A percentile compares a stretch with the other conserved stretches of the same genome.
These are phyloP conservation scores for Triticum urartu DNA, from an alignment of 176 grass and related monocot species.

Conservation along the genomic window DNA sequence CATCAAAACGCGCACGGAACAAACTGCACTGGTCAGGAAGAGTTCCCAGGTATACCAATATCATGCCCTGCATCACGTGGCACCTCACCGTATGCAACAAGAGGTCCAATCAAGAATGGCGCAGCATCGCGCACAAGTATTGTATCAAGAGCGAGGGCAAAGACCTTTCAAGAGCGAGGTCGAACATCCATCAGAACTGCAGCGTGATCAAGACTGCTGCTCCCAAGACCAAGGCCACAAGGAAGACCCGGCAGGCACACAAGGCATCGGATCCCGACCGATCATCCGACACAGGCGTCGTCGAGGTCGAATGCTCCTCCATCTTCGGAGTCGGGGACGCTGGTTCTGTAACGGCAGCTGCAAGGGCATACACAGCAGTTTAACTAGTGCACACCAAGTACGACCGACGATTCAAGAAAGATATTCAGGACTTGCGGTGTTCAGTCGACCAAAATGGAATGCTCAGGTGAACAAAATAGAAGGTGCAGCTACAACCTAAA, in stretches of 20 bases:
- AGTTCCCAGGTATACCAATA: background rate
- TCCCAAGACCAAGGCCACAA: background rate
- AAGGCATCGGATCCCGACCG: background rate
- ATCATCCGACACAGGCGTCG: background rate
- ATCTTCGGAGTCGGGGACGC: background rate
- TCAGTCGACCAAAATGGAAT: background rate
- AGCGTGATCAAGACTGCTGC: constrained; percentile 10
- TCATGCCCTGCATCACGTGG: background rate
- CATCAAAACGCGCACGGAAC: background rate
- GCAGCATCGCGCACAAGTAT: background rate
- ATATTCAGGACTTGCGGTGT: background rate
- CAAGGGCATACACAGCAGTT: background rate
- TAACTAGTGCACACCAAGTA: background rate
- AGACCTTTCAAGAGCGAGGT: background rate
- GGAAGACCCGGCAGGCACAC: background rate
- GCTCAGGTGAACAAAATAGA: background rate
- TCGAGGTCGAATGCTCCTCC: background rate
- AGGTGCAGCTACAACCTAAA: background rate
- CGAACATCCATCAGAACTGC: background rate
- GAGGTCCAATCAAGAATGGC: background rate
- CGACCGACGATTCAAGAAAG: background rate
- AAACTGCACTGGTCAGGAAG: background rate
- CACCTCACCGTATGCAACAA: background rate
- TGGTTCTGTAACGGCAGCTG: constrained; percentile 21
- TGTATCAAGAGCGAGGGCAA: background rate